Conservation (phyloP, 176 grass and related monocot species). For the Sorghum bicolor region DNA sequence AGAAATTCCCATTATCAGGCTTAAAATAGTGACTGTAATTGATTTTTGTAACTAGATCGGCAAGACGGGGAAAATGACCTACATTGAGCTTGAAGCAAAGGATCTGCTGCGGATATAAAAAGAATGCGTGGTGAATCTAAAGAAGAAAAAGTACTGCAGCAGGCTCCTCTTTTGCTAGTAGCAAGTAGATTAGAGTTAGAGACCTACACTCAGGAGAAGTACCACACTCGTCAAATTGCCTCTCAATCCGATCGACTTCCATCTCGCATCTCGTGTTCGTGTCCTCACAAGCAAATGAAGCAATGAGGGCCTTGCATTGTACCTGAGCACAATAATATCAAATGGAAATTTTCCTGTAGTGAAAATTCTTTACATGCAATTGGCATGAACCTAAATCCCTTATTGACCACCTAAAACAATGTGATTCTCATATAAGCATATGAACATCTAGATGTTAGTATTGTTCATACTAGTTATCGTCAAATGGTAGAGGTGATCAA, state of each 20-base stretch:
- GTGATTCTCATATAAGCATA: not conserved
- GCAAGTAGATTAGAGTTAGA: not conserved
- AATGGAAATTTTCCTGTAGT: too few species aligned
- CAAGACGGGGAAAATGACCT: conserved; percentile 79
- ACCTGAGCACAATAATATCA: too few species aligned
- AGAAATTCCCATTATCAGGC: conserved; percentile 61
- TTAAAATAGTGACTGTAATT: conserved; percentile 91
- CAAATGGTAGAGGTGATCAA: too few species aligned
- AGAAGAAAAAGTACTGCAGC: not conserved
- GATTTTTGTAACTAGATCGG: conserved; percentile 83
- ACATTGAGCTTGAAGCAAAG: conserved; percentile 89
- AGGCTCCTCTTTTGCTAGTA: not conserved
- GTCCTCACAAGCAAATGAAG: too few species aligned
- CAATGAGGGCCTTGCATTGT: too few species aligned
- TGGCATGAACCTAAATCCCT: not conserved
- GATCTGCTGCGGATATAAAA: conserved; percentile 47
- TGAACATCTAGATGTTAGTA: too few species aligned
- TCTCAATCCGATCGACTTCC: conserved; percentile 27
- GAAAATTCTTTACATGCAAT: not conserved
- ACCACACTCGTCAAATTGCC: conserved; percentile 79
- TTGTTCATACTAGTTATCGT: too few species aligned
- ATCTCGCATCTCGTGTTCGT: too few species aligned
- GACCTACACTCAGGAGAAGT: conserved; percentile 69
- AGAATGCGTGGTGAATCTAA: not conserved
- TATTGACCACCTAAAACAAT: not conserved